A percentile compares a stretch with the other conserved stretches of the same genome.
Evolutionary conservation across 2,329 filamentous ascomycete species (phyloP).

Genomic region (Cladosporium sp.): DNA sequence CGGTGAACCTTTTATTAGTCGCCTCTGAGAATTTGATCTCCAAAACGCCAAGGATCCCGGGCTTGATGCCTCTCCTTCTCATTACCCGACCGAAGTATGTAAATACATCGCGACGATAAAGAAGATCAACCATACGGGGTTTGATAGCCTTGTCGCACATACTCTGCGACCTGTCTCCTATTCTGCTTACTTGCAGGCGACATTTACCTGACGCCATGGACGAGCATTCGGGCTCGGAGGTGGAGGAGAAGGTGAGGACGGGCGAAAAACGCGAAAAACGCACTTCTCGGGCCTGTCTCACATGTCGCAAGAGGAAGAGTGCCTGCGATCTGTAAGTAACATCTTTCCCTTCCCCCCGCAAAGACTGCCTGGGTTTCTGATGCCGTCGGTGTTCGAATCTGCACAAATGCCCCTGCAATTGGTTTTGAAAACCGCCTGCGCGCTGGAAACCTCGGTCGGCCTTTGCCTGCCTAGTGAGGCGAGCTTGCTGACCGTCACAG

Average conservation of each 20-base stretch:
- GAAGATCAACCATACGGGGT: neutral
- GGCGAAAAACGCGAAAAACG: slow-evolving; percentile 19
- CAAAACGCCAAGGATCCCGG: no score
- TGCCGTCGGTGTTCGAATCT: neutral
- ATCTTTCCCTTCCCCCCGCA: neutral
- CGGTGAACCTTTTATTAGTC: no score
- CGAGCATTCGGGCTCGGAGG: neutral
- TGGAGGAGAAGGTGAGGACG: slow-evolving; percentile 6
- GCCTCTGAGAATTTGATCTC: no score
- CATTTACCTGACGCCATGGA: no score
- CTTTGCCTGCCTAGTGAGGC: slow-evolving; percentile 7
- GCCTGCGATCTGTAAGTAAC: slow-evolving; percentile 20
- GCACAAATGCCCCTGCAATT: slow-evolving; percentile 28
- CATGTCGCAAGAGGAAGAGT: slow-evolving; percentile 21
- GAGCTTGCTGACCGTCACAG: slow-evolving; percentile 23
- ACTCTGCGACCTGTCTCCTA: neutral
- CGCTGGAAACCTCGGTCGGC: slow-evolving; percentile 49
- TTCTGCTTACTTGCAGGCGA: neutral
- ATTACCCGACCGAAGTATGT: no score
- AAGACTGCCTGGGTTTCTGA: neutral
- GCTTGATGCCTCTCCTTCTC: no score
- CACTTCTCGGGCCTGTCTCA: slow-evolving; percentile 21
- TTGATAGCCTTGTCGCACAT: neutral
- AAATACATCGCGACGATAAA: no score
- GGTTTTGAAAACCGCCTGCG: slow-evolving; percentile 47